phyloP scores from a whole-genome alignment of 352 stramenopile species.

The Pythium brachiatum region DNA sequence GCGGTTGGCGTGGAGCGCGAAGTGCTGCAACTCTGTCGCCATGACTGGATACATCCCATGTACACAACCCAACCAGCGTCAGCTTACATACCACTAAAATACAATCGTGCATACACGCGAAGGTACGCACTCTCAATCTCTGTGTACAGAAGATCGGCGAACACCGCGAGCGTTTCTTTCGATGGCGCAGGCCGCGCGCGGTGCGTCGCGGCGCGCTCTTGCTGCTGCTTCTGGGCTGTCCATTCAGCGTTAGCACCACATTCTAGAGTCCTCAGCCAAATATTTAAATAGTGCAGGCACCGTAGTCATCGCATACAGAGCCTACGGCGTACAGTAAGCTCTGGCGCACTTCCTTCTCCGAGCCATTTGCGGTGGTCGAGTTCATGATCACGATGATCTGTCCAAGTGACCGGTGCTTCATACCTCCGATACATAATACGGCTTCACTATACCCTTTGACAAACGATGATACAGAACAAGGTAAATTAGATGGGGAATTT shows the following conservation, averaged over 20 bases:
- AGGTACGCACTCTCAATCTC: conserved; percentile 47
- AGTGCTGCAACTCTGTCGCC: conserved; percentile 73
- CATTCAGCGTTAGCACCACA: neutral
- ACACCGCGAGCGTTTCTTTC: conserved; percentile 60
- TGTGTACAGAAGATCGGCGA: conserved; percentile 66
- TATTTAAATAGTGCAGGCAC: conserved; percentile 16
- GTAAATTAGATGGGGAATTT: neutral
- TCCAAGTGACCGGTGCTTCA: neutral
- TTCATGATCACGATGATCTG: neutral
- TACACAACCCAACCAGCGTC: neutral
- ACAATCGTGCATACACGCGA: neutral
- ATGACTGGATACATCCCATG: conserved; percentile 36
- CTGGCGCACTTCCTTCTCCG: conserved; percentile 34
- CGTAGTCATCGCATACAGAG: conserved; percentile 64
- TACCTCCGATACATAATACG: neutral
- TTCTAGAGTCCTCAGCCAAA: neutral
- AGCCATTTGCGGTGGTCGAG: neutral
- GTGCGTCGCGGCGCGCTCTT: conserved; percentile 26
- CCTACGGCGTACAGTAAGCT: conserved; percentile 67
- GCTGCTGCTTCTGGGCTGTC: conserved; percentile 52
- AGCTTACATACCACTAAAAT: neutral
- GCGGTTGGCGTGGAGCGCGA: conserved; percentile 62
- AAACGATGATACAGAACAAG: neutral
- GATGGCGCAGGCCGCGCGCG: conserved; percentile 44
- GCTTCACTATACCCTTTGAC: neutral